Evolutionary conservation across 73 alveolate species (phyloP).

Genomic region (Durusdinium trenchii): DNA sequence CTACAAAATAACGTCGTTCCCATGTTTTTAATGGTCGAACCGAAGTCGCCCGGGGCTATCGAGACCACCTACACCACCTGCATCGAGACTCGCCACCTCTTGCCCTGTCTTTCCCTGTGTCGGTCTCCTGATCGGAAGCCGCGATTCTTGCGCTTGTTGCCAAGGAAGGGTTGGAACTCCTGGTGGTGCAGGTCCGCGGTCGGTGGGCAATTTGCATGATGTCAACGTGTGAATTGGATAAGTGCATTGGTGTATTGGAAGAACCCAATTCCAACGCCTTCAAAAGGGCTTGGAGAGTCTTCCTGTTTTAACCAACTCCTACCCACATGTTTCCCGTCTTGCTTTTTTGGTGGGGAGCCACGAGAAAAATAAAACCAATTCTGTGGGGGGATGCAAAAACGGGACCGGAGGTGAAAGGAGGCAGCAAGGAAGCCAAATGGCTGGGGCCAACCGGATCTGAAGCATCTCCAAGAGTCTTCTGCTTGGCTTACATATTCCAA

Average conservation of each 20-base stretch:
- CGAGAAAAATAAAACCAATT: background rate
- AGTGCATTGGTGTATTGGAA: no score
- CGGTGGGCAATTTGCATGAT: background rate
- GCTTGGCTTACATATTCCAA: constrained; percentile 70
- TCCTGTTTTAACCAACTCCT: no score
- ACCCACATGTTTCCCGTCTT: no score
- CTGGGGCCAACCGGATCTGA: background rate
- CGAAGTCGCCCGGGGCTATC: no score
- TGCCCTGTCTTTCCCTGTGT: no score
- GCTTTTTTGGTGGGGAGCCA: background rate
- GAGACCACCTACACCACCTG: no score
- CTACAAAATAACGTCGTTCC: no score
- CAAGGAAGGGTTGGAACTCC: constrained; percentile 82
- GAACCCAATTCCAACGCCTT: no score
- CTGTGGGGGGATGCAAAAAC: background rate
- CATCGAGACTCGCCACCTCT: no score
- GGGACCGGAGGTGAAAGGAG: background rate
- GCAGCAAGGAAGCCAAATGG: background rate
- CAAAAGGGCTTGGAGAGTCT: no score
- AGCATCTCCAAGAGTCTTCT: background rate
- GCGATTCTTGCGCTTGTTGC: constrained; percentile 53
- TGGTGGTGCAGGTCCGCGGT: background rate
- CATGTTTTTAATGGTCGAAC: no score
- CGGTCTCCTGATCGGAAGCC: background rate
- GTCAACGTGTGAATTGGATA: no score